A percentile compares a stretch with the other conserved stretches of the same genome.
Conservation (phyloP, 106 monocot species). For the Platanthera guangdongensis region DNA sequence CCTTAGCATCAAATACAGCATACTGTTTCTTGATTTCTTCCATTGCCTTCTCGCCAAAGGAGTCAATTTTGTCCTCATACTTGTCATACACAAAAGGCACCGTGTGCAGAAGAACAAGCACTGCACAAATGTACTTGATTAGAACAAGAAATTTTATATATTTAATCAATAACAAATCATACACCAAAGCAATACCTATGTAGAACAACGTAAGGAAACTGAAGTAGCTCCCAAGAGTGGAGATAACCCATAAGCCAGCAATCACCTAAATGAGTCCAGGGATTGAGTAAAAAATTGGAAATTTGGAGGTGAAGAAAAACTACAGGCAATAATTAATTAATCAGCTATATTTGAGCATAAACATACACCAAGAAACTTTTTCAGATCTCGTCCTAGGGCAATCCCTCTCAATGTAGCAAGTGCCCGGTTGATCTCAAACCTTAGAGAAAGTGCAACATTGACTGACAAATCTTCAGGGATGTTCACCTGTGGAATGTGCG, state of each 20-base stretch:
- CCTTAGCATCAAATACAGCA: conserved; percentile 6
- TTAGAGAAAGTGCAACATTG: conserved; percentile 28
- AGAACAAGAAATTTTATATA: not conserved
- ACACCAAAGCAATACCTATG: not conserved
- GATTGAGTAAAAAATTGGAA: not conserved
- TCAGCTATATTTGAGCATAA: not conserved
- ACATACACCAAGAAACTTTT: conserved; percentile 49
- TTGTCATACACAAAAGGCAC: conserved; percentile 20
- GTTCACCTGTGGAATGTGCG: conserved; percentile 31
- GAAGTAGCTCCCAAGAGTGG: conserved; percentile 7
- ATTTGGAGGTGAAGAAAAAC: not conserved
- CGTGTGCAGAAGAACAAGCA: conserved; percentile 18
- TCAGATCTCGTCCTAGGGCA: conserved; percentile 38
- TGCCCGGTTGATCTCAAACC: conserved; percentile 28
- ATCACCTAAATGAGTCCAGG: conserved; percentile 9
- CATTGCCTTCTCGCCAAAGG: conserved; percentile 12
- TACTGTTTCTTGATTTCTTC: conserved; percentile 19
- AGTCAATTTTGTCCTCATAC: conserved; percentile 15
- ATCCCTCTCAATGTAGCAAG: conserved; percentile 24
- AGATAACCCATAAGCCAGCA: conserved; percentile 13
- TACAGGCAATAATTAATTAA: not conserved
- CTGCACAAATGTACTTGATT: conserved; percentile 3
- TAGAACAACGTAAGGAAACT: conserved; percentile 10
- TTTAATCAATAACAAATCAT: not conserved
- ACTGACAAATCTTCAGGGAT: conserved; percentile 37